Evolutionary conservation across 805 yeast species (phyloP).

Genomic region (Hanseniaspora clermontiae): DNA sequence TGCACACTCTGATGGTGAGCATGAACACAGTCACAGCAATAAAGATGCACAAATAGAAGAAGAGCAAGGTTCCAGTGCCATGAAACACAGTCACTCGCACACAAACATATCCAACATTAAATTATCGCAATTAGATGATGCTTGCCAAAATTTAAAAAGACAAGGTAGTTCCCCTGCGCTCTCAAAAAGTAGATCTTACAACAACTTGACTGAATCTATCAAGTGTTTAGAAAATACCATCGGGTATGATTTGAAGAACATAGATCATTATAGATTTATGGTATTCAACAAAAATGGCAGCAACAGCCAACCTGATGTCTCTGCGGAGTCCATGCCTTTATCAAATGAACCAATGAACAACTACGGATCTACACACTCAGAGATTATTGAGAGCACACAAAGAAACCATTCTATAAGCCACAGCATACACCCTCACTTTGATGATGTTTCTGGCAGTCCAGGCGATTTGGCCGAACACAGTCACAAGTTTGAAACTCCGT

Average conservation of each 20-base stretch:
- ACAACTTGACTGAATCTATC: background rate
- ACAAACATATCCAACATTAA: background rate
- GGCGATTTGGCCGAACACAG: constrained; percentile 44
- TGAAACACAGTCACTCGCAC: background rate
- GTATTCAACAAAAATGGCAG: constrained; percentile 14
- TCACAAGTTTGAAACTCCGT: constrained; percentile 67
- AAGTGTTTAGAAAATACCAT: constrained; percentile 26
- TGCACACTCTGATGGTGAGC: constrained; percentile 37
- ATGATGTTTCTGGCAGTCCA: constrained; percentile 20
- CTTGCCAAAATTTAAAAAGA: background rate
- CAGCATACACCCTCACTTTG: constrained; percentile 15
- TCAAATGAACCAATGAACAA: background rate
- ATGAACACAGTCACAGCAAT: constrained; percentile 14
- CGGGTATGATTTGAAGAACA: constrained; percentile 28
- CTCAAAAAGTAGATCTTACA: background rate
- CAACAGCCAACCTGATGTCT: background rate
- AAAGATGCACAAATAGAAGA: background rate
- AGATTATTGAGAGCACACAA: background rate
- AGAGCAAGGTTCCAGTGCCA: background rate
- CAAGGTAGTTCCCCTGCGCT: background rate
- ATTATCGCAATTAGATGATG: background rate
- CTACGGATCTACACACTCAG: constrained; percentile 12
- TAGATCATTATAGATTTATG: constrained; percentile 26
- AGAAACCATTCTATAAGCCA: background rate
- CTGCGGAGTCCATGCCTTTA: background rate